Evolutionary conservation across 1,284 basidiomycete genomes (phyloP).

Genomic region (Singerocomus inundabilis): DNA sequence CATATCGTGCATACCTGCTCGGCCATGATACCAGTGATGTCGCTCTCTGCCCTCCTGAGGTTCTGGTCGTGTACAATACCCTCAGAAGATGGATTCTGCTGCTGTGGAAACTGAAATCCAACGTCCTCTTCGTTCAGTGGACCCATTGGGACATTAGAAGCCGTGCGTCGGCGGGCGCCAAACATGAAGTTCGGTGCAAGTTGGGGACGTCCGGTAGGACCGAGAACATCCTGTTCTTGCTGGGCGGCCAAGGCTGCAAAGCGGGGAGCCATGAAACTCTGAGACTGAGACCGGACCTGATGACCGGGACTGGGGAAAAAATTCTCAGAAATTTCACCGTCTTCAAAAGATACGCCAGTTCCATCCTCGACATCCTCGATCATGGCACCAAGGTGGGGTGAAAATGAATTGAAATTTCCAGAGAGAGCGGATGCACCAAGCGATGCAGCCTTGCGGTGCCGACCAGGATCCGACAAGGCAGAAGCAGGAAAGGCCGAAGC

Average conservation of each 20-base stretch:
- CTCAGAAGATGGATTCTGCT: constrained; percentile 44
- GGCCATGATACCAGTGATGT: constrained; percentile 84
- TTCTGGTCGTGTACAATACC: constrained; percentile 40
- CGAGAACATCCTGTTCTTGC: constrained; percentile 64
- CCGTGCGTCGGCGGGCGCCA: constrained; percentile 65
- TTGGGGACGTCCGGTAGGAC: constrained; percentile 84
- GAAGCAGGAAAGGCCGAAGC: constrained; percentile 53
- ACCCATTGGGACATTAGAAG: constrained; percentile 51
- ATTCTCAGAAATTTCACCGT: constrained; percentile 71
- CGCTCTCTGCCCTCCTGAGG: constrained; percentile 63
- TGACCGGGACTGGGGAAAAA: constrained; percentile 51
- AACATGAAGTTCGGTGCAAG: constrained; percentile 89
- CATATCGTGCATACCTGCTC: constrained; percentile 63
- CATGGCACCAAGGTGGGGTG: constrained; percentile 78
- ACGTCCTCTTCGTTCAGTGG: constrained; percentile 77
- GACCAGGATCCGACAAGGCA: constrained; percentile 48
- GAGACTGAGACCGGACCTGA: constrained; percentile 70
- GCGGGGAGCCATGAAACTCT: constrained; percentile 82
- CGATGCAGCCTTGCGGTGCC: constrained; percentile 79
- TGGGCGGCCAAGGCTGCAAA: constrained; percentile 84
- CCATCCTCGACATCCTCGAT: constrained; percentile 74
- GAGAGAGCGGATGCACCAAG: constrained; percentile 59
- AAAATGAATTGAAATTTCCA: constrained; percentile 63
- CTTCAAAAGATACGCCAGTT: constrained; percentile 53
- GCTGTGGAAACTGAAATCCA: constrained; percentile 81